Evolutionary conservation across 805 yeast species (phyloP), one percentile per base, ranked within the genome.

Genomic region (Yamadazyma nakazawae): DNA sequence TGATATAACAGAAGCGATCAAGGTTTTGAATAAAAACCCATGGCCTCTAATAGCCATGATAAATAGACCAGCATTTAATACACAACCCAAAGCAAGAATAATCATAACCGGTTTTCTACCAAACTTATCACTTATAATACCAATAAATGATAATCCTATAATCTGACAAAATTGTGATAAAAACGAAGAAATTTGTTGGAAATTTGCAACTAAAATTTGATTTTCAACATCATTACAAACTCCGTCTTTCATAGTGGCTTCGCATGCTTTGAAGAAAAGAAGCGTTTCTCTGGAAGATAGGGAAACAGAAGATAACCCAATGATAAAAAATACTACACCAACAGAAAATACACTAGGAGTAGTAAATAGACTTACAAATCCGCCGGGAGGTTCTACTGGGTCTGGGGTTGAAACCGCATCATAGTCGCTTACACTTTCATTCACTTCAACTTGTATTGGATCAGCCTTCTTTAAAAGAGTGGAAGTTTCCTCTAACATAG

Each of bases 91-190:
- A 24, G 61, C 41, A 30, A 58, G 50, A 10, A 58, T 46, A 12
- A 54, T 44, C 28, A 70, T 46, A 51, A 60, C 59, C 45, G 56
- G 49, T 55, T 63, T 57, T 51, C 74, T 59, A 40, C 81, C 60
- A 56, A 60, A 51, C 56, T 64, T 58, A 51, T 71, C 75, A 3
- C 72, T 52, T 40, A 59, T 44, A 57, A 76, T 49, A 35, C 70
- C 62, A 58, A 64, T 62, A 53, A 81, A 81, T 0, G 85, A 83
- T 43, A 81, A 65, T 12, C 82, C 77, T 1, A 81, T 45, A 17
- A 81, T 69, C 79, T 68, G 28, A 72, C 78, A 57, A 0, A 76
- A 41, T 0, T 81, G 81, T 6, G 64, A 54, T 0, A 72, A 43
- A 4, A 82, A 53, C 35, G 64, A 55, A 12, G 57, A 52, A 47